Percentiles rank a stretch among this genome's conserved stretches.
Evolutionary conservation across 768 basidiomycete species (phyloP).

Genomic region (Dacryopinax spathularia): DNA sequence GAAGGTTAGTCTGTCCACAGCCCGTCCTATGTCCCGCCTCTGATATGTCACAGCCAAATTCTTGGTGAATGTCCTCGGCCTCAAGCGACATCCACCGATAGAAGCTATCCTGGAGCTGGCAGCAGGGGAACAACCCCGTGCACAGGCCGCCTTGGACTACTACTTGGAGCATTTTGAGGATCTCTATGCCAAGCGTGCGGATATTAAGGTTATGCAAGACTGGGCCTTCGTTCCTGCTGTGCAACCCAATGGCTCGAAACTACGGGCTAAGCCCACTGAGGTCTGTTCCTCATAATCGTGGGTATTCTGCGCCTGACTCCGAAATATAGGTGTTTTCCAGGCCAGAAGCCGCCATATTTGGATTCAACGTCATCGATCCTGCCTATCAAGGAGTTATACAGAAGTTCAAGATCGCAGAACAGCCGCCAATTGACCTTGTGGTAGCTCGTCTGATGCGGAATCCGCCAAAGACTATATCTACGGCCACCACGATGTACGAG

Average conservation of each 20-base stretch:
- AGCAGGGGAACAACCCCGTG: constrained; percentile 35
- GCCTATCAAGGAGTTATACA: constrained; percentile 37
- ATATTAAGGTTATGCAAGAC: constrained; percentile 39
- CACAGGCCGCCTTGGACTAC: constrained; percentile 60
- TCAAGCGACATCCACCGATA: constrained; percentile 48
- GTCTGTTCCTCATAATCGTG: constrained; percentile 27
- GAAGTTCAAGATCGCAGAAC: constrained; percentile 54
- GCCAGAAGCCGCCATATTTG: constrained; percentile 54
- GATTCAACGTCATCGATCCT: constrained; percentile 55
- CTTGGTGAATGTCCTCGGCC: constrained; percentile 18
- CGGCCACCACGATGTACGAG: constrained; percentile 54
- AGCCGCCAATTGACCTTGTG: constrained; percentile 51
- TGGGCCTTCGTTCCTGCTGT: constrained; percentile 69
- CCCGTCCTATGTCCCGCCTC: neutral
- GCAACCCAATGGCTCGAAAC: constrained; percentile 32
- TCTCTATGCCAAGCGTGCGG: constrained; percentile 44
- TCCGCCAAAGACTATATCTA: constrained; percentile 40
- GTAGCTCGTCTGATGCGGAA: constrained; percentile 42
- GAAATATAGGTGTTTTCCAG: constrained; percentile 50
- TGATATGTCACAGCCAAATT: constrained; percentile 6
- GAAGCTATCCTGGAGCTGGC: constrained; percentile 54
- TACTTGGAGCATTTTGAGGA: constrained; percentile 56
- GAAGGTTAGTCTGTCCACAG: constrained; percentile 45
- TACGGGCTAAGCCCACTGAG: constrained; percentile 50
- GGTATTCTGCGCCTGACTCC: neutral